Evolutionary conservation across 306 rosid species (phyloP).

Genomic region (Quercus wislizeni): DNA sequence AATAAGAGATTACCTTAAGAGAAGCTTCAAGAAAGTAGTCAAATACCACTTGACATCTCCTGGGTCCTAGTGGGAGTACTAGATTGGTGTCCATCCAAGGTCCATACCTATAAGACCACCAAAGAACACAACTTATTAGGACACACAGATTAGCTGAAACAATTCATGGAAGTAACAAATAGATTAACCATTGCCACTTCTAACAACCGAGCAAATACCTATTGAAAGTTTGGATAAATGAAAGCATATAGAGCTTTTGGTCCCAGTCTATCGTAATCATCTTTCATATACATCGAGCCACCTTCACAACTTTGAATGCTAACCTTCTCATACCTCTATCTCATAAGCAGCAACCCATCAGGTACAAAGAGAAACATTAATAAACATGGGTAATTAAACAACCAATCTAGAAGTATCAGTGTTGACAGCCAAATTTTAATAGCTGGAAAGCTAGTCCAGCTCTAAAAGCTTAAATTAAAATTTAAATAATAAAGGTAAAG

Average conservation of each 20-base stretch:
- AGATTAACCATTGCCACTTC: not conserved
- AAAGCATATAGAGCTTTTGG: conserved; percentile 71
- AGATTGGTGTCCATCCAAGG: conserved; percentile 99
- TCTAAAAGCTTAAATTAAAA: too few relatives aligned
- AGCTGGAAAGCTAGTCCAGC: too few relatives aligned
- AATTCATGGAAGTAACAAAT: not conserved
- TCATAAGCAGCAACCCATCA: conserved; percentile 20
- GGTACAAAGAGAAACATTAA: conserved; percentile 9
- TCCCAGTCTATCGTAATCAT: conserved; percentile 70
- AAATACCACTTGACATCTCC: conserved; percentile 68
- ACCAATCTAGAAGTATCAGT: not conserved
- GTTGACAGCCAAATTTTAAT: too few relatives aligned
- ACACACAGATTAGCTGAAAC: conserved; percentile 14
- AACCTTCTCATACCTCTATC: conserved; percentile 67
- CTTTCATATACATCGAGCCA: conserved; percentile 30
- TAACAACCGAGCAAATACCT: conserved; percentile 47
- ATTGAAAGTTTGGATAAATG: conserved; percentile 84
- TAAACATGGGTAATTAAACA: conserved; percentile 17
- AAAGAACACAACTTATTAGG: conserved; percentile 12
- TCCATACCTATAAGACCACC: conserved; percentile 62
- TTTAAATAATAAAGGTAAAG: too few relatives aligned
- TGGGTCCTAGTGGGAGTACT: conserved; percentile 78
- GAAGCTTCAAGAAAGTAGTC: conserved; percentile 81
- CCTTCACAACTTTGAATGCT: conserved; percentile 87
- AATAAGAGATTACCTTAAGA: conserved; percentile 47